These are phyloP conservation scores for Trichoderma pleuroti DNA, from an alignment of 2,329 filamentous ascomycete species.

Conservation along the genomic window DNA sequence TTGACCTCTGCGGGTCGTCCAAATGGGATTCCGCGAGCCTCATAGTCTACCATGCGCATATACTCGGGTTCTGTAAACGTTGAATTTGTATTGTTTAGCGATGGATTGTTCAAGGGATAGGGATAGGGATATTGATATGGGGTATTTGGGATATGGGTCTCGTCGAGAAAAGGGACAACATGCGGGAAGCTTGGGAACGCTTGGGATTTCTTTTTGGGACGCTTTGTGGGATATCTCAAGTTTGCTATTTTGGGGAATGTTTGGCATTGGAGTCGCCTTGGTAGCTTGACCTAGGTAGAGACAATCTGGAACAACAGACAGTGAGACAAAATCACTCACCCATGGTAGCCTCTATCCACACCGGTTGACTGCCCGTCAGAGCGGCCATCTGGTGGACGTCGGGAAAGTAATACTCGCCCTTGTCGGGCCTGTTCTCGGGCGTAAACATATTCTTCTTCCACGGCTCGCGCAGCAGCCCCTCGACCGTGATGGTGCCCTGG, in stretches of 20 bases:
- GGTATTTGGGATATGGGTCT: background rate
- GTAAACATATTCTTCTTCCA: conserved; percentile 99
- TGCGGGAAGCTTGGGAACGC: background rate
- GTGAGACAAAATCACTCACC: conserved; percentile 46
- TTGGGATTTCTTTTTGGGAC: background rate
- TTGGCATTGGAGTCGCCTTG: background rate
- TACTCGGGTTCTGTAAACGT: conserved; percentile 66
- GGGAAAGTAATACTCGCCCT: conserved; percentile 89
- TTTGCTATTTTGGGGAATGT: background rate
- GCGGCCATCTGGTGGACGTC: conserved; percentile 89
- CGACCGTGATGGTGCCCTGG: conserved; percentile 67
- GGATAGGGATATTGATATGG: background rate
- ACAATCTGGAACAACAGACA: background rate
- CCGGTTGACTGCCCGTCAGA: conserved; percentile 74
- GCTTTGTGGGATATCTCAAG: background rate
- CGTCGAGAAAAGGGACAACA: background rate
- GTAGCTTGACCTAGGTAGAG: background rate
- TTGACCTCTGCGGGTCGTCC: conserved; percentile 86
- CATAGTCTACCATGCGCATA: conserved; percentile 69
- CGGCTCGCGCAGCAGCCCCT: conserved; percentile 81
- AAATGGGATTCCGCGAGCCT: conserved; percentile 81
- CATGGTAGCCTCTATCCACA: conserved; percentile 97
- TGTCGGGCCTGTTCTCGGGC: conserved; percentile 79
- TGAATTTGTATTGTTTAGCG: conserved; percentile 13
- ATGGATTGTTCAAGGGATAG: background rate